phyloP scores from a whole-genome alignment of 129 eudicot genomes.

The Glebionis coronaria region DNA sequence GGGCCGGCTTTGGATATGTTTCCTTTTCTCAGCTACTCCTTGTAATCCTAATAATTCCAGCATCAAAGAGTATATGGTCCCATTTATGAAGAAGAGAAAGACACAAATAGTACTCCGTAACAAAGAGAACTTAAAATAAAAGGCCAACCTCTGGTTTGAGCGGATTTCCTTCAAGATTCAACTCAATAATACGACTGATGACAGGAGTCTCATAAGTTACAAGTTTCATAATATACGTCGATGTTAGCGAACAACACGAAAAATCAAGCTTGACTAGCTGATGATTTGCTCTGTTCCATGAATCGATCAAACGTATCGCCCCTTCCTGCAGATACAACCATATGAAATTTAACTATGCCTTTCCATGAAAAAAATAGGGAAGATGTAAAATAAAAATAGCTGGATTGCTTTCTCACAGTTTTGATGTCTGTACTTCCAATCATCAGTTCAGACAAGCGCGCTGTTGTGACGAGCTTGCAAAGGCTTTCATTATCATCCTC shows the following conservation, averaged over 20 bases:
- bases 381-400: neutral
- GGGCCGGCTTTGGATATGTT: neutral
- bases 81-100: neutral
- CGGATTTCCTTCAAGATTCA: conserved; percentile 68
- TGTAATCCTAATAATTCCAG: no score
- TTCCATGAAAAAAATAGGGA: neutral
- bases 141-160: conserved; percentile 60
- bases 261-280: conserved; percentile 73
- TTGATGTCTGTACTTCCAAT: conserved; percentile 75
- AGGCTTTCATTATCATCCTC: conserved; percentile 67
- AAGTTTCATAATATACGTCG: conserved; percentile 42
- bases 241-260: conserved; percentile 66
- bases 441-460: conserved; percentile 71
- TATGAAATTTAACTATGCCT: neutral
- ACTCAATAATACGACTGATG: conserved; percentile 49
- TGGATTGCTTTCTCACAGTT: conserved; percentile 44
- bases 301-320: conserved; percentile 62
- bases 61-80: no score
- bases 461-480: conserved; percentile 61
- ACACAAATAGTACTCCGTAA: neutral
- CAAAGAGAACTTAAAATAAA: neutral
- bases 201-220: conserved; percentile 35
- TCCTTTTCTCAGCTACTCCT: neutral
- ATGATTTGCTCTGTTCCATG: conserved; percentile 59
- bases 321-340: conserved; percentile 52